These are phyloP conservation scores for Psidium friedrichsthalianum DNA, from an alignment of 345 rosid species.

Conservation along the genomic window DNA sequence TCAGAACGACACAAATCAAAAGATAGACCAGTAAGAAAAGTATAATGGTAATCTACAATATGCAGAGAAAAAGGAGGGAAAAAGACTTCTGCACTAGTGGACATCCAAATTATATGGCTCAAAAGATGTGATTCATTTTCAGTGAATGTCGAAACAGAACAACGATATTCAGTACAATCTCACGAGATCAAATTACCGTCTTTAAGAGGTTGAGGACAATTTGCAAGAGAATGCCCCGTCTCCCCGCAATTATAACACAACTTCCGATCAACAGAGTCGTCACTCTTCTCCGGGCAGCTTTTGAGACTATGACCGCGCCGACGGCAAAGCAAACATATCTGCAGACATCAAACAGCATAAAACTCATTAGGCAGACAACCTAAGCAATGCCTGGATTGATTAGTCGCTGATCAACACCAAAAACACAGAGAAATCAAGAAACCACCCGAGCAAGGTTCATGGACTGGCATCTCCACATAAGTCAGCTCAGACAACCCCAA, in stretches of 20 bases:
- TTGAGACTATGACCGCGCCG: slow-evolving; percentile 83
- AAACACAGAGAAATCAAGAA: not conserved
- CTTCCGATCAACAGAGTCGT: slow-evolving; percentile 42
- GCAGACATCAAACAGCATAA: slow-evolving; percentile 11
- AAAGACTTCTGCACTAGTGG: not conserved
- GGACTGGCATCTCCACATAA: not conserved
- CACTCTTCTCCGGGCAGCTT: slow-evolving; percentile 61
- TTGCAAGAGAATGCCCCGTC: slow-evolving; percentile 67
- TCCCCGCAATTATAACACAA: slow-evolving; percentile 85
- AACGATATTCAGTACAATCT: not conserved
- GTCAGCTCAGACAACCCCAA: not conserved
- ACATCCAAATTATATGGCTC: not conserved
- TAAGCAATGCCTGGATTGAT: not conserved
- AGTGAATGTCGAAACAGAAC: not conserved
- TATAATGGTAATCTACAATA: not conserved
- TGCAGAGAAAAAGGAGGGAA: not conserved
- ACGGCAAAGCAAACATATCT: slow-evolving; percentile 83
- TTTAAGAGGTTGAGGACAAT: slow-evolving; percentile 61
- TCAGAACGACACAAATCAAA: not conserved
- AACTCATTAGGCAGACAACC: not conserved
- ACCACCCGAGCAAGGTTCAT: not conserved
- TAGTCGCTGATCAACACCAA: not conserved
- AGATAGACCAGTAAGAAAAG: not conserved
- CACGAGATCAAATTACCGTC: slow-evolving; percentile 36
- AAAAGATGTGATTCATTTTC: not conserved